Percentiles rank a stretch among this genome's conserved stretches.
Evolutionary conservation across 2,329 filamentous ascomycete genomes (phyloP).

Genomic region (Chrysoporthe cubensis): DNA sequence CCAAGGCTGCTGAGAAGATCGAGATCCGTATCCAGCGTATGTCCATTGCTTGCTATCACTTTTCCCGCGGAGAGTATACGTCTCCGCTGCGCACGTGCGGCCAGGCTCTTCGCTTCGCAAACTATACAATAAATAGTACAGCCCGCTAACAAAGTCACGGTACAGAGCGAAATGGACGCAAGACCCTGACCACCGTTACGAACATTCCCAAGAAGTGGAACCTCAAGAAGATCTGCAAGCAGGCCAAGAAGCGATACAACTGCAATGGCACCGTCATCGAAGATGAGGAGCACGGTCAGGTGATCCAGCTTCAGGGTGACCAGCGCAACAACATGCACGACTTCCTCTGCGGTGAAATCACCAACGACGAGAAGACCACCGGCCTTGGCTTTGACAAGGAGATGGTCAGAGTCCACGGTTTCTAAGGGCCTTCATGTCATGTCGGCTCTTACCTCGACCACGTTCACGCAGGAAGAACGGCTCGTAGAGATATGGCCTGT

Average conservation of each 20-base stretch:
- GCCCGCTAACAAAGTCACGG: constrained; percentile 14
- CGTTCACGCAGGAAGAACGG: constrained; percentile 18
- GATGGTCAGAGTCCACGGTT: constrained; percentile 83
- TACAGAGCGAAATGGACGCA: constrained; percentile 99
- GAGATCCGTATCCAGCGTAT: constrained; percentile 99
- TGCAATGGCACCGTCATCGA: constrained; percentile 99
- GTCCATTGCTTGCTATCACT: constrained; percentile 41
- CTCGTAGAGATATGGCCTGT: constrained; percentile 22
- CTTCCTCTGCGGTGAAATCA: constrained; percentile 92
- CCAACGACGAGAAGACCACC: constrained; percentile 16
- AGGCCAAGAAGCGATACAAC: constrained; percentile 91
- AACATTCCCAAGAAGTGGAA: constrained; percentile 98
- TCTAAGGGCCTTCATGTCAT: constrained; percentile 29
- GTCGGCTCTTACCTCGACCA: constrained; percentile 17
- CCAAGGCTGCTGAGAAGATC: constrained; percentile 96
- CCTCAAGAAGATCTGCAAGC: constrained; percentile 99
- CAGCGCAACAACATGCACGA: constrained; percentile 99
- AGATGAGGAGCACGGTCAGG: constrained; percentile 96
- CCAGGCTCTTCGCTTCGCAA: background rate
- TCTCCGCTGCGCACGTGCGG: background rate
- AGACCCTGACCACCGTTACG: constrained; percentile 99
- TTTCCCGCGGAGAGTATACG: background rate
- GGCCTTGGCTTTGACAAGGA: constrained; percentile 92
- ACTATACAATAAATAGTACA: background rate
- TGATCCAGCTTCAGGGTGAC: constrained; percentile 99